Conservation (phyloP, 352 stramenopile species). For the Globisporangium okanoganense region DNA sequence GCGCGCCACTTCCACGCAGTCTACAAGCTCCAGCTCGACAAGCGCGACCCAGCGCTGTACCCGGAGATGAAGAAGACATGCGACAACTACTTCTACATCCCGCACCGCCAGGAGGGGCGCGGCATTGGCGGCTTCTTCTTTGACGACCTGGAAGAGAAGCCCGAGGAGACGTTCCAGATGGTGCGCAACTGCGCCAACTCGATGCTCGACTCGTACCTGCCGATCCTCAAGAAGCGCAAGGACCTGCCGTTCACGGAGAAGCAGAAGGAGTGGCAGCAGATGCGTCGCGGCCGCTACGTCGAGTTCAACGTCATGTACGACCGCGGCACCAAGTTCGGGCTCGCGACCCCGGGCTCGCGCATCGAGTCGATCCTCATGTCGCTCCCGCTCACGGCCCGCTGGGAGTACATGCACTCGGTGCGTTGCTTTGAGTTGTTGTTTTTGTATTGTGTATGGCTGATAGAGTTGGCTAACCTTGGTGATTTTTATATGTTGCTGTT, state of each 20-base stretch:
- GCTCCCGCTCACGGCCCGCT: constrained; percentile 94
- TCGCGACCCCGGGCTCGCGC: constrained; percentile 94
- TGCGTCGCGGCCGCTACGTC: constrained; percentile 95
- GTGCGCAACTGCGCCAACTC: constrained; percentile 74
- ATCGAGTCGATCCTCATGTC: constrained; percentile 99
- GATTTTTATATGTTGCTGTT: not conserved
- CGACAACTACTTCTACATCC: constrained; percentile 98
- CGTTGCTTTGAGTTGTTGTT: constrained; percentile 7
- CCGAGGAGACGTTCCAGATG: constrained; percentile 86
- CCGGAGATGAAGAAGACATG: constrained; percentile 96
- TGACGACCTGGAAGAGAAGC: constrained; percentile 95
- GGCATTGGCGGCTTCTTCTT: constrained; percentile 99
- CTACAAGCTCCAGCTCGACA: constrained; percentile 93
- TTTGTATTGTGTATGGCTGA: not conserved
- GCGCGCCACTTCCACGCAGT: constrained; percentile 97
- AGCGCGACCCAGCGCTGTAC: constrained; percentile 92
- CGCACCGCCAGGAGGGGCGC: constrained; percentile 93
- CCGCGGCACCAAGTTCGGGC: constrained; percentile 97
- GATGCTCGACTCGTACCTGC: constrained; percentile 92
- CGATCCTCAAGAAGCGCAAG: constrained; percentile 95
- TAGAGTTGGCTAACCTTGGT: not conserved
- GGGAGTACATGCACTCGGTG: constrained; percentile 93
- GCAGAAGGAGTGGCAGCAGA: constrained; percentile 98
- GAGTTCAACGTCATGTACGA: constrained; percentile 99
- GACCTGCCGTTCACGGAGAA: constrained; percentile 94